Evolutionary conservation across 2,329 filamentous ascomycete species (phyloP).

Genomic region (Fusarium circinatum): DNA sequence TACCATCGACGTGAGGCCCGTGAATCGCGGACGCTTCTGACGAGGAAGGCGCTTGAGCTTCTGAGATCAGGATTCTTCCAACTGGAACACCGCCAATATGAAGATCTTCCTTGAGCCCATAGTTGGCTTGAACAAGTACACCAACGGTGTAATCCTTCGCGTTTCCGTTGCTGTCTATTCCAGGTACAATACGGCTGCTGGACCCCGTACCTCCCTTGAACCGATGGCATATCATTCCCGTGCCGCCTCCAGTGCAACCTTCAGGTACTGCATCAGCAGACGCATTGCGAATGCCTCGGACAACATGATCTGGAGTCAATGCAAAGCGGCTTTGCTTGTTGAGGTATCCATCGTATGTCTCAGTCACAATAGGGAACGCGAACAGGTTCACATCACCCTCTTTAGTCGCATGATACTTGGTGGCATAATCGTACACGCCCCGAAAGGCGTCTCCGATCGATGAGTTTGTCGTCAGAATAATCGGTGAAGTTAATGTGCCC

Average conservation of each 20-base stretch:
- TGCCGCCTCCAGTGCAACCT: constrained; percentile 73
- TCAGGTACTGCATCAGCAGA: constrained; percentile 64
- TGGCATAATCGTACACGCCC: constrained; percentile 66
- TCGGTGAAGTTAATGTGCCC: constrained; percentile 67
- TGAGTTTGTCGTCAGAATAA: constrained; percentile 69
- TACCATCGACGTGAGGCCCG: constrained; percentile 49
- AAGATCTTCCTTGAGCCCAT: constrained; percentile 66
- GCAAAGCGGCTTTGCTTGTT: constrained; percentile 67
- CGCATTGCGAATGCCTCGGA: constrained; percentile 63
- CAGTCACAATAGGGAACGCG: constrained; percentile 66
- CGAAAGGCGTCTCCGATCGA: constrained; percentile 67
- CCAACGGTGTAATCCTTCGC: constrained; percentile 65
- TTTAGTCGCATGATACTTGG: constrained; percentile 55
- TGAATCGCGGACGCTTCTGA: constrained; percentile 37
- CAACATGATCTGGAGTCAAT: constrained; percentile 64
- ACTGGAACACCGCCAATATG: constrained; percentile 70
- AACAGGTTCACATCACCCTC: constrained; percentile 62
- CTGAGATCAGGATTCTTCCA: constrained; percentile 61
- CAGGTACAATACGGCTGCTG: constrained; percentile 65
- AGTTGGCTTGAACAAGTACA: constrained; percentile 73
- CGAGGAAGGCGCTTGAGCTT: constrained; percentile 38
- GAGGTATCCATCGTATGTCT: constrained; percentile 72
- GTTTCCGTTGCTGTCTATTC: constrained; percentile 48
- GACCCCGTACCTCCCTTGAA: constrained; percentile 76
- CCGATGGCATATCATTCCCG: constrained; percentile 73